Evolutionary conservation across 257 asterid species (phyloP).

Genomic region (Thymus mandschuricus): DNA sequence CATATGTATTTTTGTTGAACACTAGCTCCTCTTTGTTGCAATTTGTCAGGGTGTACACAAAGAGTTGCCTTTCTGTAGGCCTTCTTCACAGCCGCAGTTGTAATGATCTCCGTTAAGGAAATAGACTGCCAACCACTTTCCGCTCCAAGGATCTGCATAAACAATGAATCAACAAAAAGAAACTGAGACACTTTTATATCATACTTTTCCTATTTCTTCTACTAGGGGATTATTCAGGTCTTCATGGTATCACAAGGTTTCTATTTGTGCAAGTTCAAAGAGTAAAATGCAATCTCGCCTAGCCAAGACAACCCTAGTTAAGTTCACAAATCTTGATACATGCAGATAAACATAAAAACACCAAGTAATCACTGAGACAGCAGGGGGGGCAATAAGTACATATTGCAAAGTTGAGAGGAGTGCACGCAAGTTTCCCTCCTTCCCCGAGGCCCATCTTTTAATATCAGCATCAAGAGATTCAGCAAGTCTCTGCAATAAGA

Average conservation of each 20-base stretch:
- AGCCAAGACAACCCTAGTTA: conserved; percentile 5
- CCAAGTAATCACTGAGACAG: neutral
- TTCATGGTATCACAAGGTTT: neutral
- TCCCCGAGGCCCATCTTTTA: conserved; percentile 94
- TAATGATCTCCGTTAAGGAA: conserved; percentile 78
- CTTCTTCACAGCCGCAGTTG: conserved; percentile 81
- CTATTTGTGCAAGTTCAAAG: neutral
- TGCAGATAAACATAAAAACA: neutral
- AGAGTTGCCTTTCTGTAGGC: conserved; percentile 96
- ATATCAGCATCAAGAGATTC: conserved; percentile 91
- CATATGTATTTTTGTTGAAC: conserved; percentile 89
- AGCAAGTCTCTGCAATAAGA: conserved; percentile 82
- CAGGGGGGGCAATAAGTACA: conserved; percentile 44
- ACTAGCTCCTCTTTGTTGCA: conserved; percentile 96
- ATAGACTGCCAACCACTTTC: conserved; percentile 92
- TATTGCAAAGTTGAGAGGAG: conserved; percentile 98
- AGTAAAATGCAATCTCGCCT: neutral
- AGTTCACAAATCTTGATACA: neutral
- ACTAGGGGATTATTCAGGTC: neutral
- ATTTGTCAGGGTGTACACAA: conserved; percentile 93
- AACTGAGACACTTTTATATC: conserved; percentile 12
- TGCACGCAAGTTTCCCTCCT: conserved; percentile 95
- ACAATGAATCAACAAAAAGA: conserved; percentile 11
- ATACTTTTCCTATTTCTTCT: neutral
- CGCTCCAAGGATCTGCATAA: conserved; percentile 81